Conservation (phyloP, 2,329 filamentous ascomycete genomes). For the Lecanicillium sp. region DNA sequence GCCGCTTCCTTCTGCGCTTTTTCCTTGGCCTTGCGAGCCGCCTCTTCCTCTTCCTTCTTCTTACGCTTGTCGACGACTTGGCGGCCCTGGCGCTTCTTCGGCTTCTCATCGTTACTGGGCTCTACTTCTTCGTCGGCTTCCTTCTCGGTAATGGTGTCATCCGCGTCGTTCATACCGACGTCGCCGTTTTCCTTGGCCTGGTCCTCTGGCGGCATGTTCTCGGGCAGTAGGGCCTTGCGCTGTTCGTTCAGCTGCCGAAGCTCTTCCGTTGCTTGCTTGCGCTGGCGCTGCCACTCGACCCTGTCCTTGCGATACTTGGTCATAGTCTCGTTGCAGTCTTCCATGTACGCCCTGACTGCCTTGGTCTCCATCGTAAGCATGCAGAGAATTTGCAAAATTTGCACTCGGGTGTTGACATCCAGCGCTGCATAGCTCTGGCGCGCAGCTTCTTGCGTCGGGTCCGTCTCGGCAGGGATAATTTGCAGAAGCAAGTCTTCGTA, state of each 20-base stretch:
- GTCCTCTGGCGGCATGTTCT: slow-evolving; percentile 59
- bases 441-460: slow-evolving; percentile 71
- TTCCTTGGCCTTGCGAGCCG: slow-evolving; percentile 67
- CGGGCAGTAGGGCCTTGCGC: slow-evolving; percentile 64
- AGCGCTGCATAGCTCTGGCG: slow-evolving; percentile 65
- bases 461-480: slow-evolving; percentile 71
- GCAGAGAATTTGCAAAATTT: slow-evolving; percentile 77
- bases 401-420: slow-evolving; percentile 76
- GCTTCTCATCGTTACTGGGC: slow-evolving; percentile 65
- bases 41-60: slow-evolving; percentile 71
- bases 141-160: slow-evolving; percentile 51
- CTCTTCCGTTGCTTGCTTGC: slow-evolving; percentile 64
- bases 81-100: slow-evolving; percentile 51
- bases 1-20: slow-evolving; percentile 63
- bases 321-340: slow-evolving; percentile 90
- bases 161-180: slow-evolving; percentile 55
- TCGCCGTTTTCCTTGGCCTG: slow-evolving; percentile 49
- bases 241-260: slow-evolving; percentile 65
- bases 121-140: slow-evolving; percentile 50
- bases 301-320: slow-evolving; percentile 92
- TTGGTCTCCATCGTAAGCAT: slow-evolving; percentile 83
- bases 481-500: slow-evolving; percentile 76
- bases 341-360: slow-evolving; percentile 79
- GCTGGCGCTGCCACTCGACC: slow-evolving; percentile 81
- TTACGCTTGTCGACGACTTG: slow-evolving; percentile 58